Evolutionary conservation across 1,284 basidiomycete species (phyloP).

Genomic region (Polyporus tsugae): DNA sequence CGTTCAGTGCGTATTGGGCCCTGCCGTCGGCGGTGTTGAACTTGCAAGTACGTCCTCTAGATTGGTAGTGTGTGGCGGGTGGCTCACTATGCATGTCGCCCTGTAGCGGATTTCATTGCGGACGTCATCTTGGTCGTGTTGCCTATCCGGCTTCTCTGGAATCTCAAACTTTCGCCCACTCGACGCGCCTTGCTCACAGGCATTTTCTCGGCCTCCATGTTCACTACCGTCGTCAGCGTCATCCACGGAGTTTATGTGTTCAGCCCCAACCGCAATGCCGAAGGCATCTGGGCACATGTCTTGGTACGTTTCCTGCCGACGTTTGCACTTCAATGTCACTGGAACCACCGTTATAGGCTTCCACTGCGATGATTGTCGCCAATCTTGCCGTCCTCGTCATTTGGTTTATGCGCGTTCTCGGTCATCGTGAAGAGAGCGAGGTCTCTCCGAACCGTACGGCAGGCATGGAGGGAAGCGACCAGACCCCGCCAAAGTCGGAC

Average conservation of each 20-base stretch:
- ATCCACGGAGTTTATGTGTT: conserved; percentile 36
- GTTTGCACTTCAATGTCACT: background rate
- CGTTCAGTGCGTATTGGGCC: conserved; percentile 41
- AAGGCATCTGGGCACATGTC: conserved; percentile 35
- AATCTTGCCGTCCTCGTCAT: conserved; percentile 39
- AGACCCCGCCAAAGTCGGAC: conserved; percentile 16
- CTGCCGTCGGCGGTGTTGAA: conserved; percentile 37
- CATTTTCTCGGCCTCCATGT: conserved; percentile 40
- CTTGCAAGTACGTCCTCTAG: conserved; percentile 36
- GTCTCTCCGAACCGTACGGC: conserved; percentile 9
- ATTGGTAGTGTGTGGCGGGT: background rate
- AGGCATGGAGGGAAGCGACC: conserved; percentile 9
- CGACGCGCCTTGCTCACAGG: conserved; percentile 34
- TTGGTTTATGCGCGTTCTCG: conserved; percentile 31
- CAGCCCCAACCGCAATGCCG: conserved; percentile 32
- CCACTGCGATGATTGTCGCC: conserved; percentile 36
- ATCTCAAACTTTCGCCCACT: conserved; percentile 31
- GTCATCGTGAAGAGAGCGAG: conserved; percentile 29
- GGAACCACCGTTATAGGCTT: conserved; percentile 25
- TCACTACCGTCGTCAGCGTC: conserved; percentile 38
- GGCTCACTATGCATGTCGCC: background rate
- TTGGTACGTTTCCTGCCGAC: conserved; percentile 23
- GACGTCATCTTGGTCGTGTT: conserved; percentile 38
- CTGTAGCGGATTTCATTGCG: conserved; percentile 39
- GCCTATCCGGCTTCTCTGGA: conserved; percentile 40